Base-by-base conservation (phyloP, 139 green algal species). In the Tetradesmus obliquus region DNA sequence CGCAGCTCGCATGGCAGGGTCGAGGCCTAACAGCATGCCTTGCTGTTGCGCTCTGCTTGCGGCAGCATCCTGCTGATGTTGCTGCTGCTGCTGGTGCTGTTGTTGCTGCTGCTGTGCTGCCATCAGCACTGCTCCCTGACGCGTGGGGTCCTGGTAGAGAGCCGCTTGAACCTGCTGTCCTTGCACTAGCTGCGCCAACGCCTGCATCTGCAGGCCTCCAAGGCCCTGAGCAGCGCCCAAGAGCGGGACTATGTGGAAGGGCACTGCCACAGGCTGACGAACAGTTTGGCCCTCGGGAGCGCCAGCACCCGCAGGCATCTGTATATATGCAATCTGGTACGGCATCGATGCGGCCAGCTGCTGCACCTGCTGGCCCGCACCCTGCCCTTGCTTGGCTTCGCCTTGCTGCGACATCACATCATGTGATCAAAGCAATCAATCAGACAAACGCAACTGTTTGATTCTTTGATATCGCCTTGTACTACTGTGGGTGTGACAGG, bases 271-370 rank as follows among this genome's bases (percentile, higher is more conserved):
- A 76, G 66, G 66, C 66, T 76, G 66, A 76, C 84, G 84, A 15
- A 89, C 15, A 45, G 24, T n/a, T 69, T 89, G 84, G 12, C 84
- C 84, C 51, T 32, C 84, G 57, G 12, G 62, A 19, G 71, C 62
- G 15, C 24, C 62, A 45, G 32, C 17, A 12, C 58, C 20, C 81
- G 55, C 32, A 13, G 84, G 84, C 84, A 89, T 53, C 24, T 74
- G 71, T 19, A 89, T 89, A 17, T 89, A 89, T 8, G 84, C 60
- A 22, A 89, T 80, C 45, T 89, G 84, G 62, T 89, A 89, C 20
- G 84, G 84, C 84, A 89, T 45, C 13, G 84, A 89, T 5, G 84
- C 32, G 57, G 60, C 60, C 79, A 84, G 32, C 79, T 55, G 79
- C 15, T 84, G 45, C n/a, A 55, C n/a, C 13, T 53, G 76, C 24